These are phyloP conservation scores for Aureobasidium mangrovei DNA, from an alignment of 2,329 filamentous ascomycete genomes.

Conservation along the genomic window DNA sequence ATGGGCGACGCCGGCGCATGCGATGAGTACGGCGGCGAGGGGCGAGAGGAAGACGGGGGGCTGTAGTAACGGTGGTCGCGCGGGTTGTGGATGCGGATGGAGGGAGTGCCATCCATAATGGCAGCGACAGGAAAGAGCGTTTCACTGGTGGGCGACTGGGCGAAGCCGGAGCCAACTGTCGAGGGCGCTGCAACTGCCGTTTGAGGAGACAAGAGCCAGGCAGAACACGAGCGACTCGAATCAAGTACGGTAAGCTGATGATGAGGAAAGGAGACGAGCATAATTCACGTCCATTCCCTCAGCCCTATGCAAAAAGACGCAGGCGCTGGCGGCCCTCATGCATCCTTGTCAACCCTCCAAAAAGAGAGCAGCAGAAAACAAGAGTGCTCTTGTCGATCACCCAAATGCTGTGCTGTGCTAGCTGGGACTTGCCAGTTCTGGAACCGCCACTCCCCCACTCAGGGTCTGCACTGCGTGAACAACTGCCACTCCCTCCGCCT, in stretches of 20 bases:
- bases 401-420: not conserved
- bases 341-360: not conserved
- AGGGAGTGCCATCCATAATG: constrained; percentile 20
- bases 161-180: not conserved
- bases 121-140: constrained; percentile 6
- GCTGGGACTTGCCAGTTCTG: not conserved
- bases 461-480: not conserved
- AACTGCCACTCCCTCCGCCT: not conserved
- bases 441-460: constrained; percentile 5
- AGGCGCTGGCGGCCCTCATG: not conserved
- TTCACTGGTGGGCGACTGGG: constrained; percentile 1
- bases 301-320: constrained; percentile 7
- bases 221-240: not conserved
- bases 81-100: constrained; percentile 27
- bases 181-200: constrained; percentile 1
- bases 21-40: constrained; percentile 30
- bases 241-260: constrained; percentile 8
- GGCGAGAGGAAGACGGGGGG: constrained; percentile 26
- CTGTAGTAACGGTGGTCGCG: constrained; percentile 31
- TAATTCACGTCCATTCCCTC: constrained; percentile 2
- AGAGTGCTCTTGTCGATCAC: not conserved
- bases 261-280: constrained; percentile 10
- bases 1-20: constrained; percentile 45
- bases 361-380: not conserved
- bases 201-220: not conserved